Evolutionary conservation across 1,284 basidiomycete species (phyloP).

Genomic region (Trichosporon sp.): DNA sequence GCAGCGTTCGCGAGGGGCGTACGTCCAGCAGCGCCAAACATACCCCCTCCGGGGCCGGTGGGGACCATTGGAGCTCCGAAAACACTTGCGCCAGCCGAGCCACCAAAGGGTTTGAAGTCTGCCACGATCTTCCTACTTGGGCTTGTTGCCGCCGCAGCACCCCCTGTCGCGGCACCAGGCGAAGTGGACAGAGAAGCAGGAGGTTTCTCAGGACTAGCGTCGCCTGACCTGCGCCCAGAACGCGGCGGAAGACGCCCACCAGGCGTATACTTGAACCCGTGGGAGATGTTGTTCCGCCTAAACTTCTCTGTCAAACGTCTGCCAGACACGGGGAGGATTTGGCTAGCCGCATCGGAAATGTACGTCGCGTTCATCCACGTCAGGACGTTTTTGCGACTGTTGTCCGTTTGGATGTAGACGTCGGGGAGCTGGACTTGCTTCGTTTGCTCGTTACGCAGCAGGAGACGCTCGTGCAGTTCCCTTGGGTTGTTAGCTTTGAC

Average conservation of each 20-base stretch:
- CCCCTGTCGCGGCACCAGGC: conserved; percentile 40
- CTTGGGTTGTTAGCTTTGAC: conserved; percentile 15
- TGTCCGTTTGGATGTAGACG: conserved; percentile 85
- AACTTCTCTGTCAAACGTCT: conserved; percentile 93
- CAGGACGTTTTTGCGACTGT: conserved; percentile 82
- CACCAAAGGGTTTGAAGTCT: conserved; percentile 83
- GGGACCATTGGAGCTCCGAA: conserved; percentile 49
- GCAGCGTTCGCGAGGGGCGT: conserved; percentile 31
- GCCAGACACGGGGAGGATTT: conserved; percentile 73
- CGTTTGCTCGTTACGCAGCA: conserved; percentile 90
- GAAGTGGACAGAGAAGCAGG: conserved; percentile 22
- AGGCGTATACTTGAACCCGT: conserved; percentile 53
- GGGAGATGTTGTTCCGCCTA: conserved; percentile 41
- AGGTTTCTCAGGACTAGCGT: not conserved
- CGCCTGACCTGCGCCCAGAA: conserved; percentile 33
- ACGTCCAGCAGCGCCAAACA: conserved; percentile 42
- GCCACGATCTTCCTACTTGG: conserved; percentile 78
- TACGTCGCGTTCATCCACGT: conserved; percentile 73
- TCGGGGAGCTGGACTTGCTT: conserved; percentile 95
- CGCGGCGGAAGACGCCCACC: conserved; percentile 55
- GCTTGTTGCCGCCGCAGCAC: conserved; percentile 25
- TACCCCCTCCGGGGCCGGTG: conserved; percentile 46
- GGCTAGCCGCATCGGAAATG: conserved; percentile 68
- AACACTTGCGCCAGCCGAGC: conserved; percentile 22
- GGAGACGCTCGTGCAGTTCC: conserved; percentile 75